Conservation (phyloP, 2,329 filamentous ascomycete species). For the Fusarium tricinctum region DNA sequence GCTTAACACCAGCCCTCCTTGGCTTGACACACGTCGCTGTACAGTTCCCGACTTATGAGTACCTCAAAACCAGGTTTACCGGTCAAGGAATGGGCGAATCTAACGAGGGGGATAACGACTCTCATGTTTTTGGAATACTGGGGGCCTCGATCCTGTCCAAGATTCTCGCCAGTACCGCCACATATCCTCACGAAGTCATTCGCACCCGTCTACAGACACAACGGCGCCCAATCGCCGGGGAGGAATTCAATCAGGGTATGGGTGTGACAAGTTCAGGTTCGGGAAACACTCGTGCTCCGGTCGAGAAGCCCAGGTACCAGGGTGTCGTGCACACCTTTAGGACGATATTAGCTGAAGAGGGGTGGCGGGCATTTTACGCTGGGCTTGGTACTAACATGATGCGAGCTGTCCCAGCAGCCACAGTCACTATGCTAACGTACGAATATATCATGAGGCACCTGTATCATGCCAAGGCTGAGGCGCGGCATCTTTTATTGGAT, state of each 20-base stretch:
- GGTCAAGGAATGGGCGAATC: conserved; percentile 87
- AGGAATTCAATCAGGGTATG: conserved; percentile 65
- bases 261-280: conserved; percentile 57
- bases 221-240: conserved; percentile 75
- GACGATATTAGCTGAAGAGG: conserved; percentile 90
- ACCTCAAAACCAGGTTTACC: conserved; percentile 89
- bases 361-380: conserved; percentile 96
- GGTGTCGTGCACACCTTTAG: conserved; percentile 86
- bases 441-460: conserved; percentile 78
- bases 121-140: conserved; percentile 86
- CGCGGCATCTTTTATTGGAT: conserved; percentile 48
- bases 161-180: conserved; percentile 91
- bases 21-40: conserved; percentile 96
- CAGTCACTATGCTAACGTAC: conserved; percentile 97
- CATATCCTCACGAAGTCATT: conserved; percentile 97
- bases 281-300: conserved; percentile 48
- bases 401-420: conserved; percentile 92
- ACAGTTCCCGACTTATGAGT: conserved; percentile 97
- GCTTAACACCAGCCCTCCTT: conserved; percentile 89
- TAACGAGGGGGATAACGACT: conserved; percentile 53
- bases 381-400: conserved; percentile 99
- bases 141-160: conserved; percentile 94
- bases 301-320: conserved; percentile 71
- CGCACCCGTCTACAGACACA: conserved; percentile 95
- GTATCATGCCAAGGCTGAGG: conserved; percentile 60